Evolutionary conservation across 768 basidiomycete genomes (phyloP), one percentile per base, ranked within the genome.

Genomic region (Xanthoconium purpureum): DNA sequence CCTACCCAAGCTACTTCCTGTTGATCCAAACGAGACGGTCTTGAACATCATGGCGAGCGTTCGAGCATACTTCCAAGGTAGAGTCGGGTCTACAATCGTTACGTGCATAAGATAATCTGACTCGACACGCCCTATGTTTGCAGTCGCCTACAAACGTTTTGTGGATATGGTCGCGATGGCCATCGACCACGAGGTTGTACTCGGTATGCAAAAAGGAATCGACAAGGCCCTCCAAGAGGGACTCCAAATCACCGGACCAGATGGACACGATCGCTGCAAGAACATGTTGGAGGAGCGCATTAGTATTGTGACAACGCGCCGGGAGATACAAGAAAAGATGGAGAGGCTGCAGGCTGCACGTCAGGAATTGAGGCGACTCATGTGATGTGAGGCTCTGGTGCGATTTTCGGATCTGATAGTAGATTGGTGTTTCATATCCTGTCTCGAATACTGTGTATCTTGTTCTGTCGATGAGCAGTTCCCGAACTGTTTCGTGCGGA

Each of bases 51-150:
- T 90, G 86, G 85, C 85, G 0, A 79, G 83, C 53, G 85, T 88
- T 2, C 75, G 85, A 6, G 87, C 84, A 0, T 89, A 89, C 60
- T 89, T 89, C 67, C 85, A 89, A 77, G 88, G 89, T 87, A 62
- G n/a, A 32, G 44, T 36, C 12, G 12, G 10, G 14, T 11, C n/a
- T 35, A 5, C 3, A 20, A 13, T n/a, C 5, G 10, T 17, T 10
- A 28, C 32, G 29, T 49, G 42, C 17, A 49, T 44, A 3, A 28
- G 33, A 49, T 44, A 3, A 28, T 28, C 24, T 47, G 36, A 56
- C 42, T 33, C 29, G 28, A 10, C 20, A 32, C 18, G 14, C 20
- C 33, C 9, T 12, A 35, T 35, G 24, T 30, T 38, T 58, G 7
- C 54, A 87, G 80, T 81, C 7, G 70, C 78, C 0, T 78, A 78